phyloP scores from a whole-genome alignment of 768 basidiomycete species.

The Suillus subalutaceus region DNA sequence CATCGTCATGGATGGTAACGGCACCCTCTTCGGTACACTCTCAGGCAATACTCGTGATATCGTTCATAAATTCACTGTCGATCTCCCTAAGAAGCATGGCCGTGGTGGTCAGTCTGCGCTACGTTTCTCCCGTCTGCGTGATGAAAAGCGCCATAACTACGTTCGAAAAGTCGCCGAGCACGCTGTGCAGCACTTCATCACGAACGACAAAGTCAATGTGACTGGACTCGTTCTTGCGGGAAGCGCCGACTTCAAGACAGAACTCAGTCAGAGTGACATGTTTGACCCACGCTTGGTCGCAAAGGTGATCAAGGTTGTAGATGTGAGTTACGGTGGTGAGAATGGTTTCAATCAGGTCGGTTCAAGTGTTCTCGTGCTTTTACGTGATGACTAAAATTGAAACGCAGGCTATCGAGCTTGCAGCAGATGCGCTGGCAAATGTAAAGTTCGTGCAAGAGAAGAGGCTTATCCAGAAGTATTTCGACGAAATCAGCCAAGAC shows the following conservation, averaged over 20 bases:
- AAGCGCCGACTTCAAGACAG: conserved; percentile 98
- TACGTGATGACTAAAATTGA: conserved; percentile 12
- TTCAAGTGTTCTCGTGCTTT: background rate
- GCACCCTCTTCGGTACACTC: conserved; percentile 93
- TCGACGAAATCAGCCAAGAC: conserved; percentile 98
- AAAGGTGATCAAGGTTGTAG: conserved; percentile 97
- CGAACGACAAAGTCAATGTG: conserved; percentile 97
- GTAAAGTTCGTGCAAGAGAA: conserved; percentile 99
- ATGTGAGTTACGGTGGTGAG: conserved; percentile 98
- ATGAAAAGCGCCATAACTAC: conserved; percentile 99
- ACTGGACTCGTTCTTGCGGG: conserved; percentile 95
- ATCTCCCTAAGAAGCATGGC: conserved; percentile 99
- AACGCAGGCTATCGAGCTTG: conserved; percentile 89
- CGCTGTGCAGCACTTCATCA: conserved; percentile 98
- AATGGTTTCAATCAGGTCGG: conserved; percentile 98
- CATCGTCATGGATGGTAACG: conserved; percentile 99
- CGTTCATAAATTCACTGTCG: conserved; percentile 98
- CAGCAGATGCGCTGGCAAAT: conserved; percentile 93
- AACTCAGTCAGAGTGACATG: conserved; percentile 94
- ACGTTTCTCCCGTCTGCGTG: conserved; percentile 98
- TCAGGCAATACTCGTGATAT: conserved; percentile 97
- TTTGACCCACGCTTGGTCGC: conserved; percentile 87
- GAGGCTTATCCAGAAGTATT: conserved; percentile 95
- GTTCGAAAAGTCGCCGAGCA: conserved; percentile 98
- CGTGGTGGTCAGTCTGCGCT: conserved; percentile 99